A percentile compares a stretch with the other conserved stretches of the same genome.
These are phyloP conservation scores for Trametes sp. DNA, from an alignment of 1,284 basidiomycete genomes.

Conservation along the genomic window DNA sequence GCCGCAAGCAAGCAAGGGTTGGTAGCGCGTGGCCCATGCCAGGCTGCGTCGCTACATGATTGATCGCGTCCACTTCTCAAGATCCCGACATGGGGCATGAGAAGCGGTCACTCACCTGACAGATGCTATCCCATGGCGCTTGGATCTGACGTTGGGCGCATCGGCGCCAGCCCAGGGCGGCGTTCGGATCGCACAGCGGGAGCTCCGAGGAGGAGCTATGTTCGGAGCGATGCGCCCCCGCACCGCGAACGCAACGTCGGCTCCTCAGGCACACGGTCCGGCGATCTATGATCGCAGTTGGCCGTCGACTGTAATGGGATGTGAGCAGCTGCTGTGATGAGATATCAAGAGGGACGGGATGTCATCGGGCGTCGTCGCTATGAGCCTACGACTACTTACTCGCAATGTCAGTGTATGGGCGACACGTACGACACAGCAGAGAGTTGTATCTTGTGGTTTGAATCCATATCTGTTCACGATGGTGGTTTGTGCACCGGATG, in stretches of 20 bases:
- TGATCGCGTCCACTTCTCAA: neutral
- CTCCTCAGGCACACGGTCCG: neutral
- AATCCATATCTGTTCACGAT: neutral
- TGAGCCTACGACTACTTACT: no score
- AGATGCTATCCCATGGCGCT: neutral
- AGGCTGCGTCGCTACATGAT: neutral
- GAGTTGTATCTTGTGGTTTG: no score
- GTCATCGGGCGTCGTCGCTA: no score
- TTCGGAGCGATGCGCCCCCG: neutral
- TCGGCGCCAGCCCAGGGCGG: neutral
- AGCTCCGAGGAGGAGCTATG: neutral
- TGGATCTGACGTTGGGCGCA: conserved; percentile 5
- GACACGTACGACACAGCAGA: no score
- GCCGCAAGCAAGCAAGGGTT: neutral
- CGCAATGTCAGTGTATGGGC: no score
- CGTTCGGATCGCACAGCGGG: neutral
- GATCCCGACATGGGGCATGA: neutral
- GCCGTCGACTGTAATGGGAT: neutral
- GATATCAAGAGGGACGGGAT: no score
- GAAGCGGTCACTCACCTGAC: neutral
- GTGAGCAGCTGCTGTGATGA: neutral
- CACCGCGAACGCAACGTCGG: neutral
- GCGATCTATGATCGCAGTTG: neutral
- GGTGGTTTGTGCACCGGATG: no score
- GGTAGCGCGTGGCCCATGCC: neutral